phyloP scores from a whole-genome alignment of 805 yeast genomes.

The Jamesozyma gamospora region DNA sequence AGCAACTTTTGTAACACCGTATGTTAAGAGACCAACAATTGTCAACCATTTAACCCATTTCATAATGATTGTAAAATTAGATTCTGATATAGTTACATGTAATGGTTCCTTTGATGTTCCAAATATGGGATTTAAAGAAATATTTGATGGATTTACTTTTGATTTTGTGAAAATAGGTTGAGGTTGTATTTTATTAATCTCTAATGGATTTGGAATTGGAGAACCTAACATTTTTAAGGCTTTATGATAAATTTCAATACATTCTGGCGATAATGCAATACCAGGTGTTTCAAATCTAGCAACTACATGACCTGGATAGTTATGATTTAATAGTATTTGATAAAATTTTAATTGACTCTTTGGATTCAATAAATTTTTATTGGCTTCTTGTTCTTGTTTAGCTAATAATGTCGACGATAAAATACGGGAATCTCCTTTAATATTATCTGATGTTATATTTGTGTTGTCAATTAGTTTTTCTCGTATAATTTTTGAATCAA shows the following conservation, averaged over 20 bases:
- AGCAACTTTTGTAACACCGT: conserved; percentile 67
- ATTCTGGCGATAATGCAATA: conserved; percentile 69
- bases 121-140: conserved; percentile 26
- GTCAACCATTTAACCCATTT: conserved; percentile 84
- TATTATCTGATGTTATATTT: neutral
- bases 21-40: conserved; percentile 68
- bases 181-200: no score
- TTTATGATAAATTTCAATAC: conserved; percentile 66
- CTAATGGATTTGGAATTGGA: conserved; percentile 6
- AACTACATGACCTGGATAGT: conserved; percentile 88
- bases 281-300: conserved; percentile 88
- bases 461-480: no score
- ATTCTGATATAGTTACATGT: conserved; percentile 83
- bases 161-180: no score
- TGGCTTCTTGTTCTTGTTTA: conserved; percentile 71
- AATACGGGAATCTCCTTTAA: neutral
- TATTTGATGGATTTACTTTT: conserved; percentile 2
- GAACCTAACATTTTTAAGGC: conserved; percentile 75
- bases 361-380: conserved; percentile 58
- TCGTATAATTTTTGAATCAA: no score
- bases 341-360: conserved; percentile 75
- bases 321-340: conserved; percentile 56
- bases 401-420: conserved; percentile 33
- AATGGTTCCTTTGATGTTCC: conserved; percentile 76
- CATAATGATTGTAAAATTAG: conserved; percentile 63